phyloP scores from a whole-genome alignment of 1,284 basidiomycete species.

The Flammula alnicola region DNA sequence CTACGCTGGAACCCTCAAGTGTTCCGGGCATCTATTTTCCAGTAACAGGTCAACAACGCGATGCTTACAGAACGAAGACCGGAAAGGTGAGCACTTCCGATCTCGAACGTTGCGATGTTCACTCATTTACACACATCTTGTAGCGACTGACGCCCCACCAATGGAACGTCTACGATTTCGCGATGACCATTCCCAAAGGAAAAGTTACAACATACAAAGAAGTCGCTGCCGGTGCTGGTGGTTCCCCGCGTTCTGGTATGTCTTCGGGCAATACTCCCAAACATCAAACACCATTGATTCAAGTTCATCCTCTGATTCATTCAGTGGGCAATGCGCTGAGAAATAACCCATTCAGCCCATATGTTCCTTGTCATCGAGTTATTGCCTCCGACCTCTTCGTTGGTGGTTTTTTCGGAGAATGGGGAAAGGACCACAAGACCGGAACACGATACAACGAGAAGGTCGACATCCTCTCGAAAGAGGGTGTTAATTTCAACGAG shows the following conservation, averaged over 20 bases:
- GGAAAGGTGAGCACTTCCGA: slow-evolving; percentile 28
- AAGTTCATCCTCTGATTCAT: not conserved
- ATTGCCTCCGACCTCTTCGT: slow-evolving; percentile 62
- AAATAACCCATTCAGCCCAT: slow-evolving; percentile 67
- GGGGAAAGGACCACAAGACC: slow-evolving; percentile 48
- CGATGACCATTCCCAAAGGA: slow-evolving; percentile 51
- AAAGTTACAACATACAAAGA: slow-evolving; percentile 62
- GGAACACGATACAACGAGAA: slow-evolving; percentile 46
- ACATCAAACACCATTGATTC: not conserved
- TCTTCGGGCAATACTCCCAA: no score
- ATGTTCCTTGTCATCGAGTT: slow-evolving; percentile 69
- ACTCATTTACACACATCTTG: not conserved
- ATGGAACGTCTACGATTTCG: slow-evolving; percentile 66
- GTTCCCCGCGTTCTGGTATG: slow-evolving; percentile 64
- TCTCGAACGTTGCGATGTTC: not conserved
- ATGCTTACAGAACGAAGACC: slow-evolving; percentile 21
- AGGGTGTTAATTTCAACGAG: slow-evolving; percentile 53
- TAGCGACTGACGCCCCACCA: slow-evolving; percentile 54
- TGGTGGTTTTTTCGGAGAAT: slow-evolving; percentile 66
- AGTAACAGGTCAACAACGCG: slow-evolving; percentile 17
- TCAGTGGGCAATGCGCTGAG: slow-evolving; percentile 63
- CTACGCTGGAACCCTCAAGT: not conserved
- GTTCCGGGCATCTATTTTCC: slow-evolving; percentile 13
- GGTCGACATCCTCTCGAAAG: slow-evolving; percentile 46
- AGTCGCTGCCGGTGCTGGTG: slow-evolving; percentile 53